phyloP scores from a whole-genome alignment of 23 red algal genomes.

The Gracilariopsis chorda region DNA sequence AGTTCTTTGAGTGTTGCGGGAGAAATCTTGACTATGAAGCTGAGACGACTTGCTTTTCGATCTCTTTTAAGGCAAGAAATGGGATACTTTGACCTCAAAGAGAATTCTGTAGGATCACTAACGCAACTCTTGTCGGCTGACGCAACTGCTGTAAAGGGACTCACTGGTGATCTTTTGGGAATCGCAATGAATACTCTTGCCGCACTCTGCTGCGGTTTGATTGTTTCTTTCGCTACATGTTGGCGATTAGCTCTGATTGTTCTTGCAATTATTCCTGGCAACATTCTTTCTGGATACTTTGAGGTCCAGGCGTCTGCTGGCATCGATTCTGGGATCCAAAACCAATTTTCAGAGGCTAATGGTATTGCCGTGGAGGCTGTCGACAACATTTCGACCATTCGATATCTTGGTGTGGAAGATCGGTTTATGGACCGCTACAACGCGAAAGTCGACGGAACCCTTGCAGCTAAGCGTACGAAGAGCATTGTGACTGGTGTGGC shows the following conservation, averaged over 20 bases:
- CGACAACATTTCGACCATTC: conserved; percentile 58
- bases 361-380: conserved; percentile 47
- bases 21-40: conserved; percentile 72
- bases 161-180: conserved; percentile 57
- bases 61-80: conserved; percentile 79
- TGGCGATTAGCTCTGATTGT: conserved; percentile 74
- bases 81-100: conserved; percentile 73
- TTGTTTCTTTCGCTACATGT: conserved; percentile 65
- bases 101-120: conserved; percentile 55
- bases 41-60: conserved; percentile 61
- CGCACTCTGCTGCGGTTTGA: conserved; percentile 40
- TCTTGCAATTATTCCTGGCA: conserved; percentile 63
- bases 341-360: conserved; percentile 10
- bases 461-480: conserved; percentile 34
- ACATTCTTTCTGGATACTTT: conserved; percentile 52
- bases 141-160: conserved; percentile 40
- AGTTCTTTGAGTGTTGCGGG: conserved; percentile 66
- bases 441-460: not conserved
- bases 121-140: conserved; percentile 50
- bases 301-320: conserved; percentile 45
- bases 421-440: conserved; percentile 28
- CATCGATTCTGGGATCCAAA: conserved; percentile 32
- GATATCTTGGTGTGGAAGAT: conserved; percentile 46
- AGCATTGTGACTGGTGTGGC: conserved; percentile 54
- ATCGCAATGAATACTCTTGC: not conserved